Evolutionary conservation across 768 basidiomycete genomes (phyloP), one percentile per base, ranked within the genome.

Genomic region (Chalciporus sphaerocephalus): DNA sequence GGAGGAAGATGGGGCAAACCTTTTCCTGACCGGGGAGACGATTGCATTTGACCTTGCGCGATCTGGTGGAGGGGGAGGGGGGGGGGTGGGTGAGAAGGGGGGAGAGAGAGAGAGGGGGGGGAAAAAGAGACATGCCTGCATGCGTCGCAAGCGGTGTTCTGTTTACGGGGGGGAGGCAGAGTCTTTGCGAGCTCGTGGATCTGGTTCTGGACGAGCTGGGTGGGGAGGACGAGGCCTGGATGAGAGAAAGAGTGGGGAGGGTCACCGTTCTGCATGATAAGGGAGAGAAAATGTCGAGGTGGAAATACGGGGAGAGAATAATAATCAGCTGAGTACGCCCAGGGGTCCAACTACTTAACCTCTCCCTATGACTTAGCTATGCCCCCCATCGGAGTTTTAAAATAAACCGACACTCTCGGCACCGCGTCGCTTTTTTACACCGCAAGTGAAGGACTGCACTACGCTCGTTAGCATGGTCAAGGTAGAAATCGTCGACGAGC

Each of bases 141-240:
- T 42, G 87, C 87, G 72, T 94, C 92, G 67, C 92, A 94, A 21
- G 92, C 92, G 17, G 90, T 88, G 62, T 94, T 94, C 69, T 93
- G 92, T 64, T 91, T 92, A 46, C 92, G 73, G 6, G 89, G 87
- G n/a, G 87, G 86, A 1, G 89, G 85, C 0, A 87, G 75, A 1
- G 83, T 78, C 70, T 86, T 87, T 42, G 85, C 83, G 28, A 87
- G 76, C 58, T 90, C 87, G 58, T 87, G 85, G 43, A 88, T 85
- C 66, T 89, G 85, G 56, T 81, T 87, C 72, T 90, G 87, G 57
- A 87, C 76, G 36, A 81, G 75, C 48, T 76, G 79, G 7, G 75
- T 79, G 17, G 85, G 78, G 41, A 87, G 73, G 42, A 74, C 69
- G 55, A 85, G 77, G 55, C 76, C 64, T 54, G 62, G 58, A 30